phyloP scores from a whole-genome alignment of 768 basidiomycete genomes.

The Mycena leptocephala region DNA sequence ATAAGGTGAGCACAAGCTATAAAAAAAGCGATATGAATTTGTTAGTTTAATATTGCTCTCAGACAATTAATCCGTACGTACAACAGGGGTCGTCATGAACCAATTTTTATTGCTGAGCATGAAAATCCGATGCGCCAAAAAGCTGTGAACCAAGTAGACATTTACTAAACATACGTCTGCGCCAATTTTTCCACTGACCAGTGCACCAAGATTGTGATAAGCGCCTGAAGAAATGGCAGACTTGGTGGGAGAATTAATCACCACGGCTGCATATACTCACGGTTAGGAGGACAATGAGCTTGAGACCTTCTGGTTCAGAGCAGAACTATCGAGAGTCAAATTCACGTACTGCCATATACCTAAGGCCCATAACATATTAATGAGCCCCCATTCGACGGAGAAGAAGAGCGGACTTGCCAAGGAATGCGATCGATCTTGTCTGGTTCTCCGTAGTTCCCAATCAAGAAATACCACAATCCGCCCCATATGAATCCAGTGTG shows the following conservation, averaged over 20 bases:
- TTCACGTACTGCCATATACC: slow-evolving; percentile 25
- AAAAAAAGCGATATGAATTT: not conserved
- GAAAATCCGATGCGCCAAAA: slow-evolving; percentile 53
- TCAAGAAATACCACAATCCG: slow-evolving; percentile 52
- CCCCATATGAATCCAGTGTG: slow-evolving; percentile 51
- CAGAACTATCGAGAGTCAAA: not conserved
- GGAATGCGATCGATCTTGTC: slow-evolving; percentile 46
- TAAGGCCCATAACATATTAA: not conserved
- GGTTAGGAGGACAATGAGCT: slow-evolving; percentile 42
- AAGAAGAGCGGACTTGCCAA: slow-evolving; percentile 37
- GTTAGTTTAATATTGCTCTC: not conserved
- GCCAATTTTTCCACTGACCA: no score
- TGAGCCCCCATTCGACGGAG: not conserved
- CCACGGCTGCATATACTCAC: slow-evolving; percentile 30
- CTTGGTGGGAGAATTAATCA: not conserved
- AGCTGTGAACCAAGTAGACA: slow-evolving; percentile 39
- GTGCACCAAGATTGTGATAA: slow-evolving; percentile 60
- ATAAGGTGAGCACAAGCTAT: slow-evolving; percentile 37
- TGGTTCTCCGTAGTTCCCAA: slow-evolving; percentile 46
- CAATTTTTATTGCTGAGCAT: slow-evolving; percentile 45
- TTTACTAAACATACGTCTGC: no score
- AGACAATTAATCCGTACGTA: not conserved
- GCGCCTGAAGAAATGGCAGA: slow-evolving; percentile 42
- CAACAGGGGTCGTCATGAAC: slow-evolving; percentile 40
- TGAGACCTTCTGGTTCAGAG: slow-evolving; percentile 10